Conservation (phyloP, 257 asterid genomes). For the Eucommia ulmoides region DNA sequence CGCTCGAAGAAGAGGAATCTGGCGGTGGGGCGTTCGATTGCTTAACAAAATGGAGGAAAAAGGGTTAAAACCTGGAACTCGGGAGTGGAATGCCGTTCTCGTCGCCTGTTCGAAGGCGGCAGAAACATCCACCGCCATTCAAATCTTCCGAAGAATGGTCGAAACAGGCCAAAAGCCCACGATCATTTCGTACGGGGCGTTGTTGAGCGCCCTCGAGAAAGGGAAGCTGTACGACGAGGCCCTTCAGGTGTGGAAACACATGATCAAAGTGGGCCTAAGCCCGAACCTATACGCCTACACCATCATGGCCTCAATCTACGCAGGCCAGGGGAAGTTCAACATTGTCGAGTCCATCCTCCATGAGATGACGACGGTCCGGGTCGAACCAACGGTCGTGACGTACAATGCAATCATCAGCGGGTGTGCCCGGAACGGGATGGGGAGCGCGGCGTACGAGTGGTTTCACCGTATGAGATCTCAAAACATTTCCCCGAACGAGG, state of each 20-base stretch:
- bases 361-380: slow-evolving; percentile 45
- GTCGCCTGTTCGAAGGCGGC: slow-evolving; percentile 87
- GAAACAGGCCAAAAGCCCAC: slow-evolving; percentile 82
- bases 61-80: slow-evolving; percentile 69
- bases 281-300: slow-evolving; percentile 85
- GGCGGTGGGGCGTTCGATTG: slow-evolving; percentile 93
- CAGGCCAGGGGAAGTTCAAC: slow-evolving; percentile 54
- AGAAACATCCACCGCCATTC: slow-evolving; percentile 71
- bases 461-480: slow-evolving; percentile 50
- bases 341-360: slow-evolving; percentile 38
- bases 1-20: slow-evolving; percentile 68
- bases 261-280: slow-evolving; percentile 50
- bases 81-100: slow-evolving; percentile 92
- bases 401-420: slow-evolving; percentile 83
- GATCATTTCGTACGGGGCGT: slow-evolving; percentile 71
- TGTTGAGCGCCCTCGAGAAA: slow-evolving; percentile 91
- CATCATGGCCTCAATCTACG: slow-evolving; percentile 72
- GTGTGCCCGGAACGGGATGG: slow-evolving; percentile 35
- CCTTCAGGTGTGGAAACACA: slow-evolving; percentile 78
- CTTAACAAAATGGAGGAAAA: slow-evolving; percentile 89
- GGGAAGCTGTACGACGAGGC: slow-evolving; percentile 87
- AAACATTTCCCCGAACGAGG: slow-evolving; percentile 56
- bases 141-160: slow-evolving; percentile 83
- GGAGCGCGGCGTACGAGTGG: slow-evolving; percentile 66
- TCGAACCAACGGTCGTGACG: slow-evolving; percentile 80